A percentile compares a stretch with the other conserved stretches of the same genome.
Evolutionary conservation across 2,329 filamentous ascomycete species (phyloP).

Genomic region (Ophiostoma perfectum): DNA sequence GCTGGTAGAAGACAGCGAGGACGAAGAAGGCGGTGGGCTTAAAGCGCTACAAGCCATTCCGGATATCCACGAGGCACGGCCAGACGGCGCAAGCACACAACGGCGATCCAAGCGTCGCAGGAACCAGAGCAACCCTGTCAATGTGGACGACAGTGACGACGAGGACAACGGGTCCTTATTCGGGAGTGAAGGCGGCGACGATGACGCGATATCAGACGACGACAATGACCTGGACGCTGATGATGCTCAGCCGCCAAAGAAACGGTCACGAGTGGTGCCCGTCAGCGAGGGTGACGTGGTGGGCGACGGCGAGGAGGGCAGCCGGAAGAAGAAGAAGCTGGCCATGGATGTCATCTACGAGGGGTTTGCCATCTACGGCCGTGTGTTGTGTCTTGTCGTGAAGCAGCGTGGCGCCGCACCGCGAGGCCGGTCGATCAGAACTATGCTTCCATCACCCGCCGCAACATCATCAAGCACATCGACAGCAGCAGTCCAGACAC

Average conservation of each 20-base stretch:
- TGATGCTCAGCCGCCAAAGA: slow-evolving; percentile 37
- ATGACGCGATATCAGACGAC: slow-evolving; percentile 29
- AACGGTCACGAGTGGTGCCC: slow-evolving; percentile 34
- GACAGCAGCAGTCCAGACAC: slow-evolving; percentile 29
- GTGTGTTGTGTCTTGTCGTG: slow-evolving; percentile 85
- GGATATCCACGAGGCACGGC: slow-evolving; percentile 15
- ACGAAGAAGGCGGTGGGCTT: background rate
- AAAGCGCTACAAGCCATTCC: slow-evolving; percentile 22
- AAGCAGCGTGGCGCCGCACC: slow-evolving; percentile 55
- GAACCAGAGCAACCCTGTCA: slow-evolving; percentile 28
- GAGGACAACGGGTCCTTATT: slow-evolving; percentile 26
- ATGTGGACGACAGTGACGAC: slow-evolving; percentile 34
- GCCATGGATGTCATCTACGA: slow-evolving; percentile 83
- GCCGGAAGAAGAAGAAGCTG: slow-evolving; percentile 85
- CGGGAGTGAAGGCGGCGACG: slow-evolving; percentile 17
- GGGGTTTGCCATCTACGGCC: slow-evolving; percentile 91
- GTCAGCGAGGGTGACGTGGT: slow-evolving; percentile 22
- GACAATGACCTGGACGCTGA: slow-evolving; percentile 33
- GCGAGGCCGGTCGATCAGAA: slow-evolving; percentile 24
- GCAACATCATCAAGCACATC: slow-evolving; percentile 21
- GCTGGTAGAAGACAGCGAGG: slow-evolving; percentile 38
- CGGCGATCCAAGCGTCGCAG: slow-evolving; percentile 33
- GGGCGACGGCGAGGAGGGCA: slow-evolving; percentile 34
- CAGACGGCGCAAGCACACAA: slow-evolving; percentile 17
- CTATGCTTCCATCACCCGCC: slow-evolving; percentile 27